Evolutionary conservation across 495 filamentous ascomycete species (phyloP), one percentile per base, ranked within the genome.

Genomic region (Trichoderma asperelloides): DNA sequence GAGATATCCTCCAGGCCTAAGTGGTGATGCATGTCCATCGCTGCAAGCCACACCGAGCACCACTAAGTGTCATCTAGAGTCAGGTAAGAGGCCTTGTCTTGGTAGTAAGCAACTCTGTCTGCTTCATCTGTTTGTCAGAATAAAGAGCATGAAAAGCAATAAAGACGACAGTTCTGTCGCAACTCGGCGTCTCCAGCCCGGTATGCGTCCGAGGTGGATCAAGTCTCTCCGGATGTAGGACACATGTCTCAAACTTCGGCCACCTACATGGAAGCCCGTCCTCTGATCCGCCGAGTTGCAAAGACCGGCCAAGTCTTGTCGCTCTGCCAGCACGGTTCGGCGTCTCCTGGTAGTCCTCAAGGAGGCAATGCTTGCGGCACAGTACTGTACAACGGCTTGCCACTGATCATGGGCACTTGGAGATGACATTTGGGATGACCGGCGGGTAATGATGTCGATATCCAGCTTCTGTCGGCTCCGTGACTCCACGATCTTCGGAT

Each of bases 161-260:
- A 37, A 8, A 37, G 33, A 37, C 33, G 33, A 37, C 5, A 33
- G 9, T 4, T 8, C 41, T 55, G 49, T 21, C 21, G 49, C 3
- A 55, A 11, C 16, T 30, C 23, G 55, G 55, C 55, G 55, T 25
- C 16, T 47, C 13, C 15, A 21, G 55, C 55, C 15, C 27, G 23
- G 55, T 2, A 23, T 25, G 55, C 16, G 25, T 27, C 23, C 23
- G 55, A 21, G 55, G 55, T 27, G 55, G 55, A 27, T 25, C 55
- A 60, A 13, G 55, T 28, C 55, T 60, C 51, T 60, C 55, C 55
- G 27, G 55, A 27, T 25, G 55, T 60, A 25, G 55, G 23, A 60
- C 55, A 60, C 55, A 51, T 51, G 55, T 30, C 55, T 60, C 55
- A 60, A 9, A 8, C 55, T 25, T 60, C 55, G 55, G 55, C 55